phyloP scores from a whole-genome alignment of 768 basidiomycete genomes.

The Lyophyllum semitale region DNA sequence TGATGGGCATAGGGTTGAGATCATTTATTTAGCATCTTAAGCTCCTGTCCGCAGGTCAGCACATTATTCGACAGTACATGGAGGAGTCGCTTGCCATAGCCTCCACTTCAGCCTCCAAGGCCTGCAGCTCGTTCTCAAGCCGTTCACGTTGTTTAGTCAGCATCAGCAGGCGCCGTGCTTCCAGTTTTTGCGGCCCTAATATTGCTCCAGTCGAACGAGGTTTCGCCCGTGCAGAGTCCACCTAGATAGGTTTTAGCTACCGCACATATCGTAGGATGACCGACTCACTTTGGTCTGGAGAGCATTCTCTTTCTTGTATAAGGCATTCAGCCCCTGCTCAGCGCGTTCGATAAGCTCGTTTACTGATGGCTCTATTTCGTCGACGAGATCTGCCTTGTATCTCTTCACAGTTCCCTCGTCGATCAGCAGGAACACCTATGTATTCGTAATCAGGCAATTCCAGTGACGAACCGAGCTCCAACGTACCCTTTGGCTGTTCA shows the following conservation, averaged over 20 bases:
- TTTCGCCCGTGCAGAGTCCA: conserved; percentile 54
- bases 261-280: not conserved
- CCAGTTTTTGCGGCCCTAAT: conserved; percentile 61
- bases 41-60: conserved; percentile 14
- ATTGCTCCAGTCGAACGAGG: conserved; percentile 49
- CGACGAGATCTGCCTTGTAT: conserved; percentile 75
- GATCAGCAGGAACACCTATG: conserved; percentile 72
- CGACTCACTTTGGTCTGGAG: conserved; percentile 65
- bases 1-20: not conserved
- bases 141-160: conserved; percentile 67
- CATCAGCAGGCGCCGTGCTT: conserved; percentile 64
- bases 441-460: not conserved
- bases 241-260: conserved; percentile 33
- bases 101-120: conserved; percentile 64
- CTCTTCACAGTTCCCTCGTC: conserved; percentile 70
- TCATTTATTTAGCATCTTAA: conserved; percentile 19
- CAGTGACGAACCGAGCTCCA: not conserved
- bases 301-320: conserved; percentile 63
- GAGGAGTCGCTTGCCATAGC: conserved; percentile 42
- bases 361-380: conserved; percentile 82
- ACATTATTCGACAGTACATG: not conserved
- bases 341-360: conserved; percentile 72
- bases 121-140: conserved; percentile 62
- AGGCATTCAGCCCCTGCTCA: conserved; percentile 61
- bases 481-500: conserved; percentile 67